Base-by-base conservation (phyloP, 495 filamentous ascomycete genomes). In the Jackrogersella multiformis region DNA sequence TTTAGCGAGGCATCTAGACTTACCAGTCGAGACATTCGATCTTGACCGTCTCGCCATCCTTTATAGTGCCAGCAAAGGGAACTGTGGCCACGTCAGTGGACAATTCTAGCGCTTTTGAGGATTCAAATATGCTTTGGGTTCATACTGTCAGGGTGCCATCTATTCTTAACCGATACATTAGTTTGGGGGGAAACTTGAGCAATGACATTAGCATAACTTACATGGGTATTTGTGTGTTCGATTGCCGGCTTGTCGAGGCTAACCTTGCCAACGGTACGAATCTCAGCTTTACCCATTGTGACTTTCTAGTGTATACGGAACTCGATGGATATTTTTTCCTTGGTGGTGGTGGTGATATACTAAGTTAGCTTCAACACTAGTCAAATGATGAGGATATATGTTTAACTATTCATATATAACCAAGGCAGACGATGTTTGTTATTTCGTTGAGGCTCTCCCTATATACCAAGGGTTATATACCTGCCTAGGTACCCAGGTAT, bases 111-210 rank as follows among this genome's bases (percentile, higher is more conserved):
- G 12, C 10, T 39, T 20, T 21, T 39, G 12, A 30, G 12, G 10
- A 39, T 12, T 7, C 2, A 55, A 36, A 34, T 9, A 44, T 21
- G 15, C 23, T 23, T 39, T 36, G 36, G 34, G 4, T 21, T 71
- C 83, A 32, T 81, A 93, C 92, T 88, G 67, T 97, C 94, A 34
- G 94, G 94, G 73, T 97, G 94, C 94, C 94, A 97, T 78, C 94
- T 80, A 74, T 97, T 97, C 92, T 94, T 5, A 30, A 30, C 7
- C 18, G 24, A 46, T 6, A 48, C 36, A 28, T 61, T 28, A 65
- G 16, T 24, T 32, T 15, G 7, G 16, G 16, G 2, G 16, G 6
- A 3, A 1, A 1, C 15, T 41, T n/a, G n/a, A 24, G 5, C 18
- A 26, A 16, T 13, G 8, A 26, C 32, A 10, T 18, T 1, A 20